phyloP scores from a whole-genome alignment of 2,329 filamentous ascomycete species.

The Fonsecaea erecta region DNA sequence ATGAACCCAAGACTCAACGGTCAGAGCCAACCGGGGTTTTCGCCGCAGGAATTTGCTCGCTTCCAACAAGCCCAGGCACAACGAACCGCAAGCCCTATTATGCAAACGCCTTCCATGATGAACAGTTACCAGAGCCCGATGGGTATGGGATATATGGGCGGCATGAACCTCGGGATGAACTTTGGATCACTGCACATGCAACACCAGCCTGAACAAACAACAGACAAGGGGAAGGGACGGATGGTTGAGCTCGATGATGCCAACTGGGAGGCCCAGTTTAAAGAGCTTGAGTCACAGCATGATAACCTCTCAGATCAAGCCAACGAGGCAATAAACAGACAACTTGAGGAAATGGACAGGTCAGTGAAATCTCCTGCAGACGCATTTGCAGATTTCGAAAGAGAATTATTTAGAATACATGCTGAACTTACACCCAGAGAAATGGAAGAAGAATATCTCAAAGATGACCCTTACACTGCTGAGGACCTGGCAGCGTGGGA shows the following conservation, averaged over 20 bases:
- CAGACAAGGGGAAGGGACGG: conserved; percentile 77
- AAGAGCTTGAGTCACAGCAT: conserved; percentile 63
- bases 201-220: conserved; percentile 47
- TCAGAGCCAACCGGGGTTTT: conserved; percentile 65
- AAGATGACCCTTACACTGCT: conserved; percentile 64
- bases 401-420: conserved; percentile 61
- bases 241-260: conserved; percentile 91
- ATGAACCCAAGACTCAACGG: conserved; percentile 43
- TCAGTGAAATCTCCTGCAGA: conserved; percentile 67
- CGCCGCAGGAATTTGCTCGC: conserved; percentile 80
- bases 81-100: conserved; percentile 64
- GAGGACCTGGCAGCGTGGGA: conserved; percentile 82
- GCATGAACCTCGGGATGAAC: conserved; percentile 59
- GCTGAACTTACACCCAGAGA: conserved; percentile 56
- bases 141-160: conserved; percentile 49
- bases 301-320: conserved; percentile 65
- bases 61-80: conserved; percentile 67
- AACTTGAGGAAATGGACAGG: conserved; percentile 88
- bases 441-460: conserved; percentile 68
- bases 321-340: conserved; percentile 76
- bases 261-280: conserved; percentile 97
- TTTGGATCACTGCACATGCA: conserved; percentile 56
- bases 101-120: conserved; percentile 61
- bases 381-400: conserved; percentile 86
- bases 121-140: conserved; percentile 54